Evolutionary conservation across 768 basidiomycete species (phyloP), one percentile per base, ranked within the genome.

Genomic region (Pulveroboletus ravenelii): DNA sequence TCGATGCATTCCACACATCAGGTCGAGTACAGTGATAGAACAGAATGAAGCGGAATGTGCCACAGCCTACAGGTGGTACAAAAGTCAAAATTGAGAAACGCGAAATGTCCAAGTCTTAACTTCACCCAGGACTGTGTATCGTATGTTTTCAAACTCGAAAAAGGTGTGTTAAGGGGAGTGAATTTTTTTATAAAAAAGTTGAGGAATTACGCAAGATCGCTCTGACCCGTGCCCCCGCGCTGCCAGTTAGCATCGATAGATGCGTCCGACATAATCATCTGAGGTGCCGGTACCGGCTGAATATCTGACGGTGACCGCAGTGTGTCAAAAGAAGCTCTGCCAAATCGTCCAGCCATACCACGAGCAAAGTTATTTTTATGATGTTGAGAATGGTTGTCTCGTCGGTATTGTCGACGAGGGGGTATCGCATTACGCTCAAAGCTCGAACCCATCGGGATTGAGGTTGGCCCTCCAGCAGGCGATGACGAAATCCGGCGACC

Each of bases 381-480:
- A 36, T 65, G 52, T 14, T 69, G 58, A 15, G 34, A n/a, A 29
- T 67, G 55, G n/a, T 58, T 56, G 25, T 65, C 65, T 44, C 67
- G 66, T 20, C 67, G 65, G 48, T 59, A 63, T 25, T 69, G 67
- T 30, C 65, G 63, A 27, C 65, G 67, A 41, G 67, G 58, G 25
- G 65, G 67, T 9, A 55, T 44, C 9, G 37, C 17, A 18, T 58
- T 52, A 39, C 62, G 68, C 44, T 68, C 66, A 14, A 50, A 57
- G 27, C 15, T 50, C 17, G 65, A 42, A 27, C 52, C 37, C 52
- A 54, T 43, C 13, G 52, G 48, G 27, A 45, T 48, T 5, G 56
- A 38, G 15, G 32, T 34, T 31, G 63, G 49, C 17, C 59, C 60
- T 41, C 57, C 54, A 36, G 48, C 36, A 6, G 60, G 45, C 14